Base-by-base conservation (phyloP, 768 basidiomycete species). In the Lactarius hengduanensis region DNA sequence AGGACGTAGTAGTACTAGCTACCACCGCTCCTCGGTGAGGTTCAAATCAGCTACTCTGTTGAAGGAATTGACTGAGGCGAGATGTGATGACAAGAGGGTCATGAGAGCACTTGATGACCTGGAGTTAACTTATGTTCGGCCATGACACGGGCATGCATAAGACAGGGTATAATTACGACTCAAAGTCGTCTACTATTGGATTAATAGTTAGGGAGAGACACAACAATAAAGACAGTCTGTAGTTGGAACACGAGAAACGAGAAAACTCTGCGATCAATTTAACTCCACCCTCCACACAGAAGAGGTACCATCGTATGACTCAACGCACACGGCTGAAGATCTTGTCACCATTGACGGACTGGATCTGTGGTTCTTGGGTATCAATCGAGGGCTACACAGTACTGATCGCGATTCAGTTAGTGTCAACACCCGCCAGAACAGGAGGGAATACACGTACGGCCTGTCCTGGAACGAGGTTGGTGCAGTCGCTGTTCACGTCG, bases 331-430 rank as follows among this genome's bases (percentile, higher is more conserved):
- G 28, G 18, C 3, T 11, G 4, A 13, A 0, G 22, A 59, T 47
- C 45, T n/a, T 5, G 26, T 57, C 56, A 57, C 34, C 54, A 16
- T 8, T 58, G 3, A 54, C 61, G 58, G 50, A 57, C 3, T 9
- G 10, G 2, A 3, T 15, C 47, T 43, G 9, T 9, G 34, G 9
- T 28, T 18, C 38, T 40, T 34, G 45, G 47, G 62, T 34, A 53
- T 34, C 65, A 66, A 4, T 22, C 47, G 18, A 36, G 28, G 11
- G 65, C 53, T 18, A 66, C 56, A 38, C 65, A 66, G 40, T 66
- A 66, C 65, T 66, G 36, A 34, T 58, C 22, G 20, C 26, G 34
- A 26, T 10, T n/a, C 5, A 11, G 57, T 62, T 47, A 54, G 61
- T 38, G 6, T 9, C 30, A 41, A 26, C 0, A 5, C n/a, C 20